Percentiles rank a stretch among this genome's conserved stretches.
phyloP scores from a whole-genome alignment of 140 eudicot species.

The Ambrosia hybrid region DNA sequence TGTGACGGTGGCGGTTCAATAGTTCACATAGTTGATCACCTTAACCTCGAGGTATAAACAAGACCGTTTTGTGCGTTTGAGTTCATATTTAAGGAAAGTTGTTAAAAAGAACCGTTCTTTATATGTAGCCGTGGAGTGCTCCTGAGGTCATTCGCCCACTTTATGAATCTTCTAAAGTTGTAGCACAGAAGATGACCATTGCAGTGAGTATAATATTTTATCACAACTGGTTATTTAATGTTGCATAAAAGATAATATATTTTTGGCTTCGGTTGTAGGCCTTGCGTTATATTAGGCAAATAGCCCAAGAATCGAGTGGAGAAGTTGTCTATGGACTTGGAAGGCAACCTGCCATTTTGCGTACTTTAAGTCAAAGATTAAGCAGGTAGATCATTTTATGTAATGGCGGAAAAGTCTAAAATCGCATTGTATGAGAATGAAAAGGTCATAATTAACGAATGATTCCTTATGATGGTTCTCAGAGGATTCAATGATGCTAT shows the following conservation, averaged over 20 bases:
- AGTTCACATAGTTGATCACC: constrained; percentile 87
- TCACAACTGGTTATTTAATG: not conserved
- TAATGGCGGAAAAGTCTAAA: not conserved
- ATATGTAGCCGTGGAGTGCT: constrained; percentile 80
- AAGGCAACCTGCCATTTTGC: constrained; percentile 92
- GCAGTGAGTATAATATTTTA: constrained; percentile 53
- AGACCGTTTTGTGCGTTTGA: not conserved
- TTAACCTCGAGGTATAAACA: constrained; percentile 64
- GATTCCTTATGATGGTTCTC: not conserved
- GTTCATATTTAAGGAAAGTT: not conserved
- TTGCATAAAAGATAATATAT: not conserved
- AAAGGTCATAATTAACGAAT: not conserved
- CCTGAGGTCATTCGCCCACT: constrained; percentile 95
- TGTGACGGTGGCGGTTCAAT: constrained; percentile 99
- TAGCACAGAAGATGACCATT: constrained; percentile 85
- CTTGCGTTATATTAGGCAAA: constrained; percentile 76
- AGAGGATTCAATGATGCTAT: constrained; percentile 97
- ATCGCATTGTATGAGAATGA: not conserved
- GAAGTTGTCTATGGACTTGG: constrained; percentile 93
- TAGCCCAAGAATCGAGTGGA: constrained; percentile 95
- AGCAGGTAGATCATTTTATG: constrained; percentile 57
- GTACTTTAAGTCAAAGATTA: constrained; percentile 92
- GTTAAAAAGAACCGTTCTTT: not conserved
- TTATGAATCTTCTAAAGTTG: constrained; percentile 80
- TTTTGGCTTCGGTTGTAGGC: constrained; percentile 50